phyloP scores from a whole-genome alignment of 148 eudicot species.

The Simmondsia chinensis region DNA sequence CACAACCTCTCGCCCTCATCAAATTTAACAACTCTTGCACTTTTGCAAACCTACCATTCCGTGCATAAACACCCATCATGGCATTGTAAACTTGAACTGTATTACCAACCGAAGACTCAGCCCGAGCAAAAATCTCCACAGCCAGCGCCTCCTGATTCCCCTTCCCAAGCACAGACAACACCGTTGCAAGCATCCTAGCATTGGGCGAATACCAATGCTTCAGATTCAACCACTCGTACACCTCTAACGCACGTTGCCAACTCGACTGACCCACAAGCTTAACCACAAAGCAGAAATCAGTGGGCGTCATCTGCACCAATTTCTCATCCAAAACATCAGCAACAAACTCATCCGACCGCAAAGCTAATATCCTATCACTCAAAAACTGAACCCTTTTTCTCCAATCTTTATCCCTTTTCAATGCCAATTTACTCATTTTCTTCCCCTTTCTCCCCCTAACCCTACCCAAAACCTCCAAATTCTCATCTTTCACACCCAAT shows the following conservation, averaged over 20 bases:
- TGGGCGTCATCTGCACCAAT: conserved; percentile 77
- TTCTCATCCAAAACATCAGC: conserved; percentile 79
- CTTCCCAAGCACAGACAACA: conserved; percentile 81
- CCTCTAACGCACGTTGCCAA: conserved; percentile 91
- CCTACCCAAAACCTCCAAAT: conserved; percentile 45
- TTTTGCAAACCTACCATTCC: conserved; percentile 58
- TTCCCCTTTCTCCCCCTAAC: conserved; percentile 56
- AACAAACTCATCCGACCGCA: conserved; percentile 66
- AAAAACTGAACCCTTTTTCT: conserved; percentile 68
- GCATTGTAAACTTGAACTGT: conserved; percentile 94
- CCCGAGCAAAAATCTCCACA: conserved; percentile 65
- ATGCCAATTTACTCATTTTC: conserved; percentile 77
- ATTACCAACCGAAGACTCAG: conserved; percentile 49
- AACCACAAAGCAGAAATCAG: conserved; percentile 86
- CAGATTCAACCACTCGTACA: conserved; percentile 90
- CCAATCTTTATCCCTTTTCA: conserved; percentile 93
- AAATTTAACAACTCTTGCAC: conserved; percentile 75
- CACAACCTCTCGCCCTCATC: conserved; percentile 75
- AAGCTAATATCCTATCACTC: conserved; percentile 58
- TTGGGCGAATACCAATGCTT: conserved; percentile 75
- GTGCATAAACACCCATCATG: conserved; percentile 97
- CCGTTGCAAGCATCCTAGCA: conserved; percentile 83
- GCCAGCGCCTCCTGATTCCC: conserved; percentile 84
- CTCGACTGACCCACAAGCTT: conserved; percentile 74
- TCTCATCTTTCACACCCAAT: conserved; percentile 30